Conservation (phyloP, 805 yeast genomes). For the Candida schatavii region DNA sequence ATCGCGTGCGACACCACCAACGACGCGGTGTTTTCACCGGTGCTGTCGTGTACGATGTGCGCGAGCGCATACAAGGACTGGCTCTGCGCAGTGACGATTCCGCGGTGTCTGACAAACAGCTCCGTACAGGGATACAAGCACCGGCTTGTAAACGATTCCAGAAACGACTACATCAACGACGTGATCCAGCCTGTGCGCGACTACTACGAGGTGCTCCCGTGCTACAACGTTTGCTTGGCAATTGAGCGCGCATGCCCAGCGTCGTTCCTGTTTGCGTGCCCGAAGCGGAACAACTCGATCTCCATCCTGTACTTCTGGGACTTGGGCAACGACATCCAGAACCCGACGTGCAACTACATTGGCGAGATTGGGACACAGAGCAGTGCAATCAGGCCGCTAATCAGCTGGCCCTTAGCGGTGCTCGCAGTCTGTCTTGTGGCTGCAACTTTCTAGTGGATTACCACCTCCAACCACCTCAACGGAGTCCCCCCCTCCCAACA, state of each 20-base stretch:
- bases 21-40: conserved; percentile 70
- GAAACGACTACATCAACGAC: conserved; percentile 59
- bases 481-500: no score
- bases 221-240: conserved; percentile 74
- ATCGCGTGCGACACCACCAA: conserved; percentile 68
- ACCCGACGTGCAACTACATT: conserved; percentile 37
- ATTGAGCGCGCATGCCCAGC: conserved; percentile 85
- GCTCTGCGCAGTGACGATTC: conserved; percentile 87
- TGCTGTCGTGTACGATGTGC: conserved; percentile 74
- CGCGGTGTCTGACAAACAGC: conserved; percentile 65
- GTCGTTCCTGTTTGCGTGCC: conserved; percentile 73
- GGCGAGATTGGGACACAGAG: conserved; percentile 17
- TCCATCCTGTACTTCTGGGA: conserved; percentile 45
- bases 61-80: conserved; percentile 69
- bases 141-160: conserved; percentile 49
- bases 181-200: conserved; percentile 49
- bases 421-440: not conserved
- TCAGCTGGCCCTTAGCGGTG: conserved; percentile 15
- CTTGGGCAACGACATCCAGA: conserved; percentile 13
- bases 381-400: conserved; percentile 6
- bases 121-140: conserved; percentile 41
- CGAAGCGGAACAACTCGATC: conserved; percentile 39
- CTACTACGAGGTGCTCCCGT: conserved; percentile 84
- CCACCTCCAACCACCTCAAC: no score
- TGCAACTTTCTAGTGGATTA: no score